Conservation (phyloP, 495 filamentous ascomycete genomes). For the Sporormia fimetaria region DNA sequence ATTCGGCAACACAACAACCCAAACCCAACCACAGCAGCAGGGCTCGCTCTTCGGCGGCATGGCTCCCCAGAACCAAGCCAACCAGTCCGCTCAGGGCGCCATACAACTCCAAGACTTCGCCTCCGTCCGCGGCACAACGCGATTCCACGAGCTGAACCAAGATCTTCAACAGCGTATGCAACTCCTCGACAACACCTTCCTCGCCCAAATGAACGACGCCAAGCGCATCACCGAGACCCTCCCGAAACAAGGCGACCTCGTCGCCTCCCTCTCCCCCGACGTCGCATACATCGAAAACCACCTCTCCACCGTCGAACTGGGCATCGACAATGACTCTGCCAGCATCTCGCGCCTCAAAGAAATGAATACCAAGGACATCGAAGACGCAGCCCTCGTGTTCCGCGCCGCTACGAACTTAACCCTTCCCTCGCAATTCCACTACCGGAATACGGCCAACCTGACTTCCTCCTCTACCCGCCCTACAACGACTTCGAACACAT, state of each 20-base stretch:
- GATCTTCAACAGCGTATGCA: conserved; percentile 68
- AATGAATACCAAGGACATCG: conserved; percentile 53
- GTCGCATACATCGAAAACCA: conserved; percentile 63
- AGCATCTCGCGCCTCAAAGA: conserved; percentile 55
- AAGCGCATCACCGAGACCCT: conserved; percentile 49
- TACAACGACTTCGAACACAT: not conserved
- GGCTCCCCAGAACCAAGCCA: conserved; percentile 12
- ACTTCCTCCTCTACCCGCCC: conserved; percentile 6
- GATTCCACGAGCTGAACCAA: conserved; percentile 78
- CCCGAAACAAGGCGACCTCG: conserved; percentile 52
- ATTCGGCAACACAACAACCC: conserved; percentile 23
- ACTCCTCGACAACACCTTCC: conserved; percentile 59
- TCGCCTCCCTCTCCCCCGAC: conserved; percentile 57
- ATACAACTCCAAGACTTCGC: conserved; percentile 59
- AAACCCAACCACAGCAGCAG: conserved; percentile 13
- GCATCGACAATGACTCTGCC: conserved; percentile 60
- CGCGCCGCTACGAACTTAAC: conserved; percentile 44
- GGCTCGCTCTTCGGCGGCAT: conserved; percentile 8
- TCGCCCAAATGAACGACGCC: conserved; percentile 51
- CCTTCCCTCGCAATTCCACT: conserved; percentile 50
- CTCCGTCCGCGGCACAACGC: conserved; percentile 71
- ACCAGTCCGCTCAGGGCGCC: conserved; percentile 43
- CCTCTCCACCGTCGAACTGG: conserved; percentile 59
- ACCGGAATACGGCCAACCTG: conserved; percentile 13
- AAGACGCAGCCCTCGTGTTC: conserved; percentile 63